Evolutionary conservation across 805 yeast genomes (phyloP).

Genomic region (Kodamaea sagamina): DNA sequence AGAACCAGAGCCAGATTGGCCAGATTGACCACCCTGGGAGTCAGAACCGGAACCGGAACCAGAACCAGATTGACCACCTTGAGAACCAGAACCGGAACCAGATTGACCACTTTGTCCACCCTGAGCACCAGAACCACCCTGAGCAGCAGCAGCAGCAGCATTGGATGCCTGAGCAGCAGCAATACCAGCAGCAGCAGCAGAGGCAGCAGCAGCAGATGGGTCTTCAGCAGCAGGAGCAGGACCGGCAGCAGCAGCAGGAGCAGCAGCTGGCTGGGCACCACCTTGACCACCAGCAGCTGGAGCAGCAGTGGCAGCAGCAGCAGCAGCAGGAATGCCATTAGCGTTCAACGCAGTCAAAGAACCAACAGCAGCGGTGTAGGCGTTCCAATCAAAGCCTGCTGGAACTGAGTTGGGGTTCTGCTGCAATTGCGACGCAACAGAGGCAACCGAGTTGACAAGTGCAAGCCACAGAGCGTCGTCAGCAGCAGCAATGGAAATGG

Average conservation of each 20-base stretch:
- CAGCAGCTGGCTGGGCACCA: no score
- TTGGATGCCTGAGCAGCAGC: background rate
- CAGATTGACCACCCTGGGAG: no score
- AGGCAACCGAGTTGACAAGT: constrained; percentile 11
- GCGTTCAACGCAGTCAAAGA: constrained; percentile 8
- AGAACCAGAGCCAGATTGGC: constrained; percentile 1
- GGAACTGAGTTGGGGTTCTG: constrained; percentile 1
- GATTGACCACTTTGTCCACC: no score
- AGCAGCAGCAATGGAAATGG: constrained; percentile 5
- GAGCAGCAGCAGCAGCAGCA: constrained; percentile 1
- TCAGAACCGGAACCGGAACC: background rate
- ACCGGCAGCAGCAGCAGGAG: background rate
- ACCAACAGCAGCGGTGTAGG: constrained; percentile 10
- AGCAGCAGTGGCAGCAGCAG: constrained; percentile 7
- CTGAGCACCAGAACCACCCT: constrained; percentile 3
- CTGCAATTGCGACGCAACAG: constrained; percentile 9
- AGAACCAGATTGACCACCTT: background rate
- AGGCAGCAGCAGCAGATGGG: constrained; percentile 1
- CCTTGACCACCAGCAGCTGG: constrained; percentile 3
- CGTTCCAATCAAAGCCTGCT: constrained; percentile 10
- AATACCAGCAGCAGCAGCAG: constrained; percentile 6
- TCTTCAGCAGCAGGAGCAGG: constrained; percentile 1
- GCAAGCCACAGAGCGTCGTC: constrained; percentile 4
- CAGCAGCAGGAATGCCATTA: constrained; percentile 3
- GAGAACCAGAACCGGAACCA: background rate